These are phyloP conservation scores for Zoysia japonica DNA, from an alignment of 176 grass and related monocot genomes.

Conservation along the genomic window DNA sequence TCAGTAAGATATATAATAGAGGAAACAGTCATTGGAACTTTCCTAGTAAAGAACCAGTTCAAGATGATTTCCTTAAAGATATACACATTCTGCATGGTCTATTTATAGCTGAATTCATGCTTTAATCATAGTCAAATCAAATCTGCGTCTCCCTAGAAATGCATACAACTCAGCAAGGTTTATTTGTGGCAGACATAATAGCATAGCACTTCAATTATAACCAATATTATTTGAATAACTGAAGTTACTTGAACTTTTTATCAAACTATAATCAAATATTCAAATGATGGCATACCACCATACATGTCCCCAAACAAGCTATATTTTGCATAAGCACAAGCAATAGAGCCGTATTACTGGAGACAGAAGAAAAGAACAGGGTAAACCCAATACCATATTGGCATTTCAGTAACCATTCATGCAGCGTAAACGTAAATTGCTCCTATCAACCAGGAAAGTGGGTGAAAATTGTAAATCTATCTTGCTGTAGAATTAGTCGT, in stretches of 20 bases:
- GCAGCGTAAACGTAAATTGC: background rate
- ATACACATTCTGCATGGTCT: background rate
- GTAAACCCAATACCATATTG: background rate
- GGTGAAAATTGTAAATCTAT: background rate
- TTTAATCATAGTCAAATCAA: background rate
- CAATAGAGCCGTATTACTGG: background rate
- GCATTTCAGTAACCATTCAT: conserved; percentile 6
- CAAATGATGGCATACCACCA: background rate
- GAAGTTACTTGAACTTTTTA: background rate
- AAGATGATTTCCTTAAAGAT: background rate
- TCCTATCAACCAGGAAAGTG: too few species aligned
- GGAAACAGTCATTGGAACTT: background rate
- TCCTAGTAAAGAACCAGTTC: background rate
- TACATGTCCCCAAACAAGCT: background rate
- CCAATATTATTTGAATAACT: background rate
- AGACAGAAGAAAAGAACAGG: background rate
- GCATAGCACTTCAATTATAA: background rate
- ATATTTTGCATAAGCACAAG: conserved; percentile 3
- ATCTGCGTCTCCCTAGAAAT: background rate
- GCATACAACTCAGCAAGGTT: background rate
- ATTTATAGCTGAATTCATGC: background rate
- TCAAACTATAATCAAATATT: too few species aligned
- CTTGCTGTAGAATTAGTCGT: background rate
- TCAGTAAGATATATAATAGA: background rate
- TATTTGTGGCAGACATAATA: conserved; percentile 13